Base-by-base conservation (phyloP, 2,329 filamentous ascomycete species). In the Pseudocercospora cruenta region DNA sequence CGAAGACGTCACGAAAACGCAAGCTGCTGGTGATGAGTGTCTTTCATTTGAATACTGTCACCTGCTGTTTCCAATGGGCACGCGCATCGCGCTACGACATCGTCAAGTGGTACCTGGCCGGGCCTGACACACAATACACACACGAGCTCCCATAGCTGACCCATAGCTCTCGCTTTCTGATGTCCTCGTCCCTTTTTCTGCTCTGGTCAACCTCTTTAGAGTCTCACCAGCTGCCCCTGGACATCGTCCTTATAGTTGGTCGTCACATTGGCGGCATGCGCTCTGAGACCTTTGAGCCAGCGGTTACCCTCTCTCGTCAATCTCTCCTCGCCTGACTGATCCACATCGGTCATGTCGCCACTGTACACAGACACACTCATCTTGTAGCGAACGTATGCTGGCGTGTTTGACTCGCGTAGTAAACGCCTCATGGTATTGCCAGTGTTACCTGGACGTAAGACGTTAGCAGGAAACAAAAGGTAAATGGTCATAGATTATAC, bases 321-420 rank as follows among this genome's bases (percentile, higher is more conserved):
- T 3, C 10, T 31, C 16, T 19, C 31, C 3, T 26, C 21, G 8
- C n/a, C 1, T 43, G n/a, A 26, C 21, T 10, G 1, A 9, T n/a
- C 31, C 28, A 58, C 14, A 39, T 4, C 8, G n/a, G 58, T 60
- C 58, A 60, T 60, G 2, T 49, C 45, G 12, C 58, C 22, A 51
- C 58, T 60, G 58, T 51, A 60, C n/a, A 31, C 22, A 6, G 58
- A 60, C 22, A 51, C 58, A 14, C 39, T 33, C 26, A 19, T 24
- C 43, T 51, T 60, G 45, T 60, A 49, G 21, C 39, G 36, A 21
- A 60, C 58, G 24, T 60, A 49, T 31, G 58, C 55, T 39, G 55
- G 55, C 31, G 55, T 58, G 12, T 58, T 24, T 24, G 55, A 26
- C 31, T 58, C 16, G 8, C 55, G 55, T 21, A 58, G 55, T 10